Evolutionary conservation across 202 grass and related monocot genomes (phyloP).

Genomic region (Saccharum hybrid): DNA sequence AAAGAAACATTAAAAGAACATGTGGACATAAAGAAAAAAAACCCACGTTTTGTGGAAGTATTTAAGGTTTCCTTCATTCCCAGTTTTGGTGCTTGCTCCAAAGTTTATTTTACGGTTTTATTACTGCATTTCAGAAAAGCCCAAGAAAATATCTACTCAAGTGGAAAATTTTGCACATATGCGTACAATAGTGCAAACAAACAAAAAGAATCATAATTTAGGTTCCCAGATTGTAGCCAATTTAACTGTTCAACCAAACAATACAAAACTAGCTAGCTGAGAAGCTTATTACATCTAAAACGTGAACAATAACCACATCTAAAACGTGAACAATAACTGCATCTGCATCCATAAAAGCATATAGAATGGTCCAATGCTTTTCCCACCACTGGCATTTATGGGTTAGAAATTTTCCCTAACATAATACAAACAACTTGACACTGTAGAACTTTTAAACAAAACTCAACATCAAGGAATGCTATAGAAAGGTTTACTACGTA

Average conservation of each 20-base stretch:
- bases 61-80: not conserved
- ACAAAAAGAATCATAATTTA: not conserved
- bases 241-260: slow-evolving; percentile 1
- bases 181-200: not conserved
- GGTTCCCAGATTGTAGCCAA: not conserved
- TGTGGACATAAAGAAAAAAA: not conserved
- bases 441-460: not conserved
- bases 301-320: not conserved
- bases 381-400: not conserved
- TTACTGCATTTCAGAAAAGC: not conserved
- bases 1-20: not conserved
- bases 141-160: not conserved
- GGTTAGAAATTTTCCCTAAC: slow-evolving; percentile 1
- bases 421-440: not conserved
- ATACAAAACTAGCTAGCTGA: not conserved
- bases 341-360: not conserved
- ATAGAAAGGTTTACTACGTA: not conserved
- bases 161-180: not conserved
- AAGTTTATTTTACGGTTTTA: not conserved
- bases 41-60: not conserved
- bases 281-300: not conserved
- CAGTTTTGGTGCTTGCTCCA: not conserved
- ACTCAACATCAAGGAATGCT: not conserved
- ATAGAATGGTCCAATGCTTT: not conserved
- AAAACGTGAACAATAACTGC: not conserved